Evolutionary conservation across 495 filamentous ascomycete genomes (phyloP), one percentile per base, ranked within the genome.

Genomic region (Penicillium arizonense): DNA sequence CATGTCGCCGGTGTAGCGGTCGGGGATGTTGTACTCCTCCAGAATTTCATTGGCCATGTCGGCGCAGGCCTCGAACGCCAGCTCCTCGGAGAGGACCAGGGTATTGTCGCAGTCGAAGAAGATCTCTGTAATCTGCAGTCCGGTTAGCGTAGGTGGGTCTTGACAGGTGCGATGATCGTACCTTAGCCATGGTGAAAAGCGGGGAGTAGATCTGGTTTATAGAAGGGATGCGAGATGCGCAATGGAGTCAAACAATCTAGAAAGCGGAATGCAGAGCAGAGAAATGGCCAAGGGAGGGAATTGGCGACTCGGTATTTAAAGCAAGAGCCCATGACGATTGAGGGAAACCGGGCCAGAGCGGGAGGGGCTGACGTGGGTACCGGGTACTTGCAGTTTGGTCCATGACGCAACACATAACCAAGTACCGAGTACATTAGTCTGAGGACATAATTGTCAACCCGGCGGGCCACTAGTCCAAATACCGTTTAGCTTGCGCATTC

Each of bases 101-200:
- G 92, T 97, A 80, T 97, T 97, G 84, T 97, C 92, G 78, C 92
- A 97, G 77, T 97, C 92, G 75, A 96, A 86, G 71, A 97, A 89
- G 73, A 97, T 76, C 66, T 88, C 80, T 33, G 85, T 88, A 72
- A 87, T 86, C 87, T 90, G 70, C 33, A 55, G 18, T 24, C 30
- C 50, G 54, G 62, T 67, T 49, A 62, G 53, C 21, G n/a, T 51
- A 39, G 51, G 47, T 53, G 34, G 30, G 51, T 62, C 51, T 44
- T 23, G 39, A 42, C 26, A 37, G 30, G 26, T 23, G 11, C 32
- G 18, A 44, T 28, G 14, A 35, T 52, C 64, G 49, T 42, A 79
- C 77, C 65, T 80, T 67, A 52, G 74, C 68, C 77, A 80, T 80
- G 62, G 48, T 74, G 70, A 14, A 51, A 11, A 38, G 39, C 36